A percentile compares a stretch with the other conserved stretches of the same genome.
Conservation (phyloP, 2,329 filamentous ascomycete genomes). For the Phialemonium atrogriseum region DNA sequence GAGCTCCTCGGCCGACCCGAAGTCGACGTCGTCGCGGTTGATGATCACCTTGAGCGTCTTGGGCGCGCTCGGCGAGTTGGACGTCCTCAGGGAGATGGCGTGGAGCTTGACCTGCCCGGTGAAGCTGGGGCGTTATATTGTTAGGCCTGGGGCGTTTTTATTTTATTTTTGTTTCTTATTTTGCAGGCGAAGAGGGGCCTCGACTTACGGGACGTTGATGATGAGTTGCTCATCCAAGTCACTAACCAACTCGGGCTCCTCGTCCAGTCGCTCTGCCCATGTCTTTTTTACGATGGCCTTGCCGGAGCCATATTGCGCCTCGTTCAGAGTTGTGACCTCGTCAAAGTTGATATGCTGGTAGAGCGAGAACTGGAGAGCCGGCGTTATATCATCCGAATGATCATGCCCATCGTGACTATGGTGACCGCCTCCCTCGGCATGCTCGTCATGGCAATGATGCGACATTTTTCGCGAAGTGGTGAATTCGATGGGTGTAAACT, state of each 20-base stretch:
- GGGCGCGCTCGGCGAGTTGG: constrained; percentile 61
- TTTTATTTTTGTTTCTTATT: background rate
- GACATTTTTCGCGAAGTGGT: too few species aligned
- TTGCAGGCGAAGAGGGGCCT: background rate
- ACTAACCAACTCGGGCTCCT: constrained; percentile 69
- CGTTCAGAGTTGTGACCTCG: constrained; percentile 77
- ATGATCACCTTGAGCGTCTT: constrained; percentile 78
- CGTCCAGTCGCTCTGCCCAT: constrained; percentile 70
- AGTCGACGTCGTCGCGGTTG: constrained; percentile 85
- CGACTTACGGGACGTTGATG: constrained; percentile 79
- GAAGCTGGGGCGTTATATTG: too few species aligned
- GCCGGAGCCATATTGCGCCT: constrained; percentile 60
- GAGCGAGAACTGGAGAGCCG: constrained; percentile 81
- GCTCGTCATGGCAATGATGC: constrained; percentile 42
- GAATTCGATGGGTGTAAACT: too few species aligned
- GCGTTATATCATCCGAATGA: constrained; percentile 86
- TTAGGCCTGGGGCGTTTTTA: background rate
- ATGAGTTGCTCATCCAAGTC: constrained; percentile 91
- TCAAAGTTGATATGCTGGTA: constrained; percentile 92
- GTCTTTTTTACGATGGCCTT: constrained; percentile 78
- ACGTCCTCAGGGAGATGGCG: constrained; percentile 77
- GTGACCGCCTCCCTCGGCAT: constrained; percentile 40
- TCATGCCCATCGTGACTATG: constrained; percentile 61
- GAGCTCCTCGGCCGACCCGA: constrained; percentile 62
- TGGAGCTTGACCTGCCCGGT: constrained; percentile 91